These are phyloP conservation scores for Ilex asprella DNA, from an alignment of 257 asterid genomes.

Conservation along the genomic window DNA sequence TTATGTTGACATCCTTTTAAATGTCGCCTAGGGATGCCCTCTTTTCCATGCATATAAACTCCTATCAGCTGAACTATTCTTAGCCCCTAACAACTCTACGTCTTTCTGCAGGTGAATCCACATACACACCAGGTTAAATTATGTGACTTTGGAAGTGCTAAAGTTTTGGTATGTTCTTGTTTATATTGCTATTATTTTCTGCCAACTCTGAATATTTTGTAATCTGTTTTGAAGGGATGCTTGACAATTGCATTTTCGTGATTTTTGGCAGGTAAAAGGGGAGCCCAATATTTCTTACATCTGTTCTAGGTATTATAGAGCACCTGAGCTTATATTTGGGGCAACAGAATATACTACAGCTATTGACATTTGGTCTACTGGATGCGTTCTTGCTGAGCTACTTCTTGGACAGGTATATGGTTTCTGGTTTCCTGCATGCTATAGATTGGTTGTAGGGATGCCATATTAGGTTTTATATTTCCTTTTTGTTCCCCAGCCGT, in stretches of 20 bases:
- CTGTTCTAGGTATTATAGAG: conserved; percentile 59
- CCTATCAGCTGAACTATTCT: not conserved
- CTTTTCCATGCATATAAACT: not conserved
- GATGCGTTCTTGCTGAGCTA: conserved; percentile 50
- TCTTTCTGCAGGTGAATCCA: conserved; percentile 49
- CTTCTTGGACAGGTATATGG: conserved; percentile 43
- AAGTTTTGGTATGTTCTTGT: conserved; percentile 36
- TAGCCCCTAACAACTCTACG: not conserved
- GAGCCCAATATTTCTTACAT: conserved; percentile 53
- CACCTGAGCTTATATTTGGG: conserved; percentile 56
- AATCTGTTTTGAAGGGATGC: not conserved
- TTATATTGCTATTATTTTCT: not conserved
- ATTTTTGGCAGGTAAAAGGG: conserved; percentile 37
- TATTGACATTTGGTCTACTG: conserved; percentile 54
- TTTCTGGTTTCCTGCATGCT: not conserved
- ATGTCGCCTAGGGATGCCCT: not conserved
- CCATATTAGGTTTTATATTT: not conserved
- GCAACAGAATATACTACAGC: conserved; percentile 49
- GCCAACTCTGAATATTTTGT: not conserved
- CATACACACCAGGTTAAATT: conserved; percentile 60
- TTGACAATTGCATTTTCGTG: conserved; percentile 3
- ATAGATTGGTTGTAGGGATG: not conserved
- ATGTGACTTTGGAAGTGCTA: conserved; percentile 52
- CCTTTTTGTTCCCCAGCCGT: conserved; percentile 44
- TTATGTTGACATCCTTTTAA: too few species aligned